Evolutionary conservation across 306 rosid genomes (phyloP), one percentile per base, ranked within the genome.

Genomic region (Rubus parviflorus): DNA sequence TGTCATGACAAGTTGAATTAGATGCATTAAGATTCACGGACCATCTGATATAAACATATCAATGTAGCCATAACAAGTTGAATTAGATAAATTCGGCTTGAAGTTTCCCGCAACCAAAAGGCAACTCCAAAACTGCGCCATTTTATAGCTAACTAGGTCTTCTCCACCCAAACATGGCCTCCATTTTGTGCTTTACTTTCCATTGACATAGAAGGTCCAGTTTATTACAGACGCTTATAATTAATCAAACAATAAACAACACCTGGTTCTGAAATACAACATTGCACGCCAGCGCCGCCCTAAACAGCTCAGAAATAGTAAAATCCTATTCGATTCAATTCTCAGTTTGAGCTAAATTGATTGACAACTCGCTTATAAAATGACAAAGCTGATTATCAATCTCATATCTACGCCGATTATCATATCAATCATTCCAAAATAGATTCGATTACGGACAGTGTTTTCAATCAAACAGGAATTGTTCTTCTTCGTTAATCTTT

Each of bases 381-480:
- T 25, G 35, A 38, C 20, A 14, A 43, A 71, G 12, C 41, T 15
- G 45, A 49, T 30, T 17, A 70, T 43, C 71, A 25, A 71, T 66
- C 78, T 49, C 47, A 47, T 1, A 75, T 38, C 54, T 2, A 20
- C 35, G 62, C 40, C 41, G 48, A 63, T 65, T 53, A 51, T 37
- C 45, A n/a, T 35, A 62, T 8, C 40, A 75, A 13, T 12, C 15
- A 49, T 22, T 43, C 45, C 14, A 5, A 14, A 7, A 16, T 8
- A 43, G 20, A 61, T 74, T 13, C 22, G 25, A 56, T 73, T 19
- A 8, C 53, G 4, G 13, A 43, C n/a, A 42, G 70, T 56, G 11
- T 46, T 49, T 14, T 25, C 60, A 78, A 83, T 83, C 83, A 72
- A 40, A 49, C 0, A 8, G 9, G 43, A 3, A 81, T 4, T 8